Evolutionary conservation across 768 basidiomycete genomes (phyloP).

Genomic region (Suillus americanus): DNA sequence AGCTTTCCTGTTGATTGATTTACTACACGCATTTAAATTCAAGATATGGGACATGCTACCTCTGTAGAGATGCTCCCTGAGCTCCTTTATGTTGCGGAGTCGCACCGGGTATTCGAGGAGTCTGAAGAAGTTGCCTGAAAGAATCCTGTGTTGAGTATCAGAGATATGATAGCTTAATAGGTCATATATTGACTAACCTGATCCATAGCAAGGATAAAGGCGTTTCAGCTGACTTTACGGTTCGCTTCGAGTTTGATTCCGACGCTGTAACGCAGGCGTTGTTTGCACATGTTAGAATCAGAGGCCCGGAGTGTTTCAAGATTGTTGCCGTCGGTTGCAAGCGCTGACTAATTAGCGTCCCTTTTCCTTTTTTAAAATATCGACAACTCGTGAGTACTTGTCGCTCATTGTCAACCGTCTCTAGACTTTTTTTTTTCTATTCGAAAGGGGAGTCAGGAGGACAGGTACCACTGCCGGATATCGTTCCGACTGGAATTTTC

Average conservation of each 20-base stretch:
- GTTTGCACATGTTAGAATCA: constrained; percentile 29
- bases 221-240: neutral
- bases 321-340: constrained; percentile 1
- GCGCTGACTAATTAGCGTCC: neutral
- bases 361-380: neutral
- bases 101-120: constrained; percentile 23
- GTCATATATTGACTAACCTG: constrained; percentile 19
- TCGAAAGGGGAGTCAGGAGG: constrained; percentile 3
- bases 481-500: neutral
- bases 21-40: neutral
- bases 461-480: constrained; percentile 6
- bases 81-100: constrained; percentile 7
- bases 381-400: neutral
- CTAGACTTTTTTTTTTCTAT: neutral
- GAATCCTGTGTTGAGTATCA: constrained; percentile 46
- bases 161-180: neutral
- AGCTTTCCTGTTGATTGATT: constrained; percentile 38
- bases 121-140: constrained; percentile 52
- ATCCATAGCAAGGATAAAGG: constrained; percentile 18
- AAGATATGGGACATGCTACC: neutral
- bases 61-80: neutral
- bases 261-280: constrained; percentile 15
- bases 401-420: constrained; percentile 2
- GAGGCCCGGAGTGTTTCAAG: constrained; percentile 16
- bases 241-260: neutral